Evolutionary conservation across 768 basidiomycete genomes (phyloP).

Genomic region (Termitomyces sp.): DNA sequence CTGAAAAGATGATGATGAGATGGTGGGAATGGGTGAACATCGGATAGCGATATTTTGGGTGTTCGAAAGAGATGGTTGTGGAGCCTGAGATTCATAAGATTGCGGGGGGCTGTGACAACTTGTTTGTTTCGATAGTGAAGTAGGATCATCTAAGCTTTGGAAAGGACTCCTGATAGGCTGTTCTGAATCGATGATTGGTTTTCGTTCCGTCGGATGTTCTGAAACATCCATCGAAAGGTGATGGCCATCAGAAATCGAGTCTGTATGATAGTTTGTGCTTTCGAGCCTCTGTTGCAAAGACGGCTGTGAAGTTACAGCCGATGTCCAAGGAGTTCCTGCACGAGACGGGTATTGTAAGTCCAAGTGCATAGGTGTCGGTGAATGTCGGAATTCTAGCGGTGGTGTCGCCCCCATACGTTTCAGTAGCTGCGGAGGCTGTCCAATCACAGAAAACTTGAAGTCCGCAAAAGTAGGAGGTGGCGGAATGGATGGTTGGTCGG

Average conservation of each 20-base stretch:
- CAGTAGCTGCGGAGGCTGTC: conserved; percentile 7
- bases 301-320: neutral
- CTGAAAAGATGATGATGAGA: neutral
- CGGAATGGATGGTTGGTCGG: neutral
- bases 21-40: neutral
- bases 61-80: neutral
- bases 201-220: neutral
- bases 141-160: neutral
- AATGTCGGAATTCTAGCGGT: conserved; percentile 1
- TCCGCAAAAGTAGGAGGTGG: conserved; percentile 6
- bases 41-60: neutral
- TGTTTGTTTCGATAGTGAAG: neutral
- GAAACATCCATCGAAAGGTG: neutral
- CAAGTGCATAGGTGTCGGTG: conserved; percentile 3
- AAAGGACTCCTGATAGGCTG: neutral
- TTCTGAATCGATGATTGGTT: neutral
- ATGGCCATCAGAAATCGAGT: neutral
- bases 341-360: conserved; percentile 9
- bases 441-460: conserved; percentile 8
- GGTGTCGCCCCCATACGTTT: conserved; percentile 2
- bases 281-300: conserved; percentile 5
- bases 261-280: neutral
- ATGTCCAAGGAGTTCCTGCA: neutral
- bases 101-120: neutral
- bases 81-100: neutral